phyloP scores from a whole-genome alignment of 2,329 filamentous ascomycete species.

The Apiospora aurea region DNA sequence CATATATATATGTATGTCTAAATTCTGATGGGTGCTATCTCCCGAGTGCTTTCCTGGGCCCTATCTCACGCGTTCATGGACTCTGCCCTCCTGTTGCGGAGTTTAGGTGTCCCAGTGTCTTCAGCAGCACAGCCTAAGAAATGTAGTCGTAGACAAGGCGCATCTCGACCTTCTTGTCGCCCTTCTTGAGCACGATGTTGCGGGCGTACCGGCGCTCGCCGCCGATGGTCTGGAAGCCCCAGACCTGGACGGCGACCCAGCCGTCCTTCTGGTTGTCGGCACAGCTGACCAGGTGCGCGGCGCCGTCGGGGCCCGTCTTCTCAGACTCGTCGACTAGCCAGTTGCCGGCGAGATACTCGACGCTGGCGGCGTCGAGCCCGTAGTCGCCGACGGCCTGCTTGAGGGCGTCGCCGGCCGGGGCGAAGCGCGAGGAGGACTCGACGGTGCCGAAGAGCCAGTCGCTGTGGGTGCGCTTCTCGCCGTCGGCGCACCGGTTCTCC shows the following conservation, averaged over 20 bases:
- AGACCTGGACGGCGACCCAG: slow-evolving; percentile 65
- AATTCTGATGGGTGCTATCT: too few relatives aligned
- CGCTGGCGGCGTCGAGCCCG: slow-evolving; percentile 63
- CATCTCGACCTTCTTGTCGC: slow-evolving; percentile 53
- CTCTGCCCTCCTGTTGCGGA: background rate
- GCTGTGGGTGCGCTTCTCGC: slow-evolving; percentile 64
- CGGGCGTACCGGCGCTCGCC: slow-evolving; percentile 61
- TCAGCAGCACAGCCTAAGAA: background rate
- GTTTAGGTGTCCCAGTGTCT: background rate
- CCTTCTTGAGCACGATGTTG: slow-evolving; percentile 62
- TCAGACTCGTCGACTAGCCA: slow-evolving; percentile 65
- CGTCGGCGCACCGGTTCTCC: slow-evolving; percentile 63
- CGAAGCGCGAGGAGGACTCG: slow-evolving; percentile 63
- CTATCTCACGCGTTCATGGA: background rate
- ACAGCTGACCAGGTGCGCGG: slow-evolving; percentile 69
- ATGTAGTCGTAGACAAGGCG: slow-evolving; percentile 64
- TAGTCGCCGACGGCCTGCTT: slow-evolving; percentile 64
- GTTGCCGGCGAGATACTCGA: slow-evolving; percentile 59
- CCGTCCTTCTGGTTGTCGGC: slow-evolving; percentile 60
- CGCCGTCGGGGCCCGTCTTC: slow-evolving; percentile 61
- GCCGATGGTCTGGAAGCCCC: slow-evolving; percentile 64
- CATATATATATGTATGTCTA: background rate
- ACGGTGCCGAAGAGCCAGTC: slow-evolving; percentile 84
- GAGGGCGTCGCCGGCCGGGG: slow-evolving; percentile 57
- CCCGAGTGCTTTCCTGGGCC: background rate